These are phyloP conservation scores for Citropsis articulata DNA, from an alignment of 345 rosid species.

Conservation along the genomic window DNA sequence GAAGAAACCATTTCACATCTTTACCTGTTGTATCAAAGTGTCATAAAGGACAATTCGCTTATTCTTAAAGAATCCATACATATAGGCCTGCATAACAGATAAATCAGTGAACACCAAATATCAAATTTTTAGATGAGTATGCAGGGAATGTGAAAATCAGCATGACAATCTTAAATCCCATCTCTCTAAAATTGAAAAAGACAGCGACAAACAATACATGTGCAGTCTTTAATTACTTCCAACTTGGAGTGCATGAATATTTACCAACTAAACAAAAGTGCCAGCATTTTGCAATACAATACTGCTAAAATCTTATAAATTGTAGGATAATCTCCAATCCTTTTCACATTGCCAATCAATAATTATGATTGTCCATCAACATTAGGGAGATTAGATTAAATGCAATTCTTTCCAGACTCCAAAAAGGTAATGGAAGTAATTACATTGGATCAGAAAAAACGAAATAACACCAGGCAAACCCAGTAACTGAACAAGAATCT, in stretches of 20 bases:
- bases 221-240: background rate
- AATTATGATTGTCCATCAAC: background rate
- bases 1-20: background rate
- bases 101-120: constrained; percentile 4
- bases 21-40: constrained; percentile 97
- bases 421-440: background rate
- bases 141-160: background rate
- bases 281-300: background rate
- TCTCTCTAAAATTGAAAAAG: background rate
- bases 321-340: background rate
- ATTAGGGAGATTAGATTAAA: background rate
- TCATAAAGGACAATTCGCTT: constrained; percentile 97
- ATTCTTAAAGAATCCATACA: constrained; percentile 99
- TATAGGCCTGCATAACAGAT: constrained; percentile 73
- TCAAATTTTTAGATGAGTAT: background rate
- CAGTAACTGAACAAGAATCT: background rate
- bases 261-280: background rate
- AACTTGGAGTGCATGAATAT: background rate
- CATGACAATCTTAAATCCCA: background rate
- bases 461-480: background rate
- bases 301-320: background rate
- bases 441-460: background rate
- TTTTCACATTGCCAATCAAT: background rate
- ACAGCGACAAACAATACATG: background rate
- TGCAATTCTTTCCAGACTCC: background rate